phyloP scores from a whole-genome alignment of 208 protist species.

The Phytomonas francai region DNA sequence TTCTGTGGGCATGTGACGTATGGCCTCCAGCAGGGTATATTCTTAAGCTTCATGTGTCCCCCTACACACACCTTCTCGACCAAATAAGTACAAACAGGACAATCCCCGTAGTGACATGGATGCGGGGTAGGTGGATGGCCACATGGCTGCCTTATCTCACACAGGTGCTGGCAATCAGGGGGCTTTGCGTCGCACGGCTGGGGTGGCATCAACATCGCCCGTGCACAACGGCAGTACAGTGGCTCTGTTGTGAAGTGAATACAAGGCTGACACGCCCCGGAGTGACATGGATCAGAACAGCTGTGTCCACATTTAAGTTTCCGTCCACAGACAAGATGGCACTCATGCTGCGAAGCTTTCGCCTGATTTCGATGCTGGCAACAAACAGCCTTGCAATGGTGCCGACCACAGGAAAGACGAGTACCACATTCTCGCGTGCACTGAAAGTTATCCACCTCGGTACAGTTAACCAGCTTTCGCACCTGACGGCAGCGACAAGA shows the following conservation, averaged over 20 bases:
- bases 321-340: slow-evolving; percentile 37
- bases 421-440: slow-evolving; percentile 60
- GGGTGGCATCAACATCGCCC: slow-evolving; percentile 41
- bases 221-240: slow-evolving; percentile 49
- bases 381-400: slow-evolving; percentile 55
- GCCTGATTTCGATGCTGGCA: slow-evolving; percentile 42
- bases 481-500: slow-evolving; percentile 52
- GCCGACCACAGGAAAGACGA: slow-evolving; percentile 56
- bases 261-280: slow-evolving; percentile 52
- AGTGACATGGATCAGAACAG: slow-evolving; percentile 63
- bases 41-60: slow-evolving; percentile 22
- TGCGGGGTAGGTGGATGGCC: slow-evolving; percentile 30
- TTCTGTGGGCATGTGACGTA: slow-evolving; percentile 28
- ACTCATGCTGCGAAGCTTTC: slow-evolving; percentile 31
- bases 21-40: slow-evolving; percentile 21
- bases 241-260: slow-evolving; percentile 39
- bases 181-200: slow-evolving; percentile 63
- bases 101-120: slow-evolving; percentile 73
- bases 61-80: slow-evolving; percentile 39
- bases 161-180: slow-evolving; percentile 47
- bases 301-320: slow-evolving; percentile 67
- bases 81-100: slow-evolving; percentile 41
- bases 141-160: slow-evolving; percentile 25
- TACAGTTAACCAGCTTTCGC: slow-evolving; percentile 36
- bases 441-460: slow-evolving; percentile 23